Conservation (phyloP, 805 yeast species). For the Torulaspora franciscae region DNA sequence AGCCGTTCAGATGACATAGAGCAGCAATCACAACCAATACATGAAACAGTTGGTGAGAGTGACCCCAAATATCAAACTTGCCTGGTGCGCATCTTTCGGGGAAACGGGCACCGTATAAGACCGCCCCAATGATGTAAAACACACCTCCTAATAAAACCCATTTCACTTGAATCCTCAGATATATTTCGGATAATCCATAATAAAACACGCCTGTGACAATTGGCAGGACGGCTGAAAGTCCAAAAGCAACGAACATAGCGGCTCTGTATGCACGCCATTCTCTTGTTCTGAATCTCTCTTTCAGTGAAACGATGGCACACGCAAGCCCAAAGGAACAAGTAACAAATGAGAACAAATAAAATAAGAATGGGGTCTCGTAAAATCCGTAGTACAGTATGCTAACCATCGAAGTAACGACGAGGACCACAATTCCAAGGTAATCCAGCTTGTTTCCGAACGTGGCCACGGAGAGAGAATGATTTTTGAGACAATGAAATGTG, state of each 20-base stretch:
- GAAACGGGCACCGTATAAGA: conserved; percentile 66
- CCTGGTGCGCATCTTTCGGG: conserved; percentile 73
- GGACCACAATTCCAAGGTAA: conserved; percentile 66
- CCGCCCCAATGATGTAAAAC: conserved; percentile 75
- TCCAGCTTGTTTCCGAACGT: conserved; percentile 65
- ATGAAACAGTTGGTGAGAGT: conserved; percentile 84
- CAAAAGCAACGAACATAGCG: conserved; percentile 71
- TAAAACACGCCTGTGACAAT: conserved; percentile 46
- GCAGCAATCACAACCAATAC: conserved; percentile 74
- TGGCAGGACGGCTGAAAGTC: conserved; percentile 72
- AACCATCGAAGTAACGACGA: conserved; percentile 59
- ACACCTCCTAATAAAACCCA: conserved; percentile 69
- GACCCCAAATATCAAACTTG: conserved; percentile 62
- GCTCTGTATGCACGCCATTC: conserved; percentile 76
- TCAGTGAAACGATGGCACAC: conserved; percentile 61
- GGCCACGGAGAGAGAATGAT: conserved; percentile 55
- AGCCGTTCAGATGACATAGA: conserved; percentile 61
- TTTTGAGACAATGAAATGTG: conserved; percentile 58
- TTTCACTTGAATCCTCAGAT: conserved; percentile 47
- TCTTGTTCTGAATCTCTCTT: conserved; percentile 61
- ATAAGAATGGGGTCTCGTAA: conserved; percentile 41
- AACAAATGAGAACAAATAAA: conserved; percentile 39
- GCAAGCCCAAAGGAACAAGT: conserved; percentile 52
- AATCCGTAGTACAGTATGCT: conserved; percentile 47
- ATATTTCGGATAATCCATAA: conserved; percentile 49